These are phyloP conservation scores for Ampelocalamus luodianensis DNA, from an alignment of 176 grass and related monocot genomes.

Conservation along the genomic window DNA sequence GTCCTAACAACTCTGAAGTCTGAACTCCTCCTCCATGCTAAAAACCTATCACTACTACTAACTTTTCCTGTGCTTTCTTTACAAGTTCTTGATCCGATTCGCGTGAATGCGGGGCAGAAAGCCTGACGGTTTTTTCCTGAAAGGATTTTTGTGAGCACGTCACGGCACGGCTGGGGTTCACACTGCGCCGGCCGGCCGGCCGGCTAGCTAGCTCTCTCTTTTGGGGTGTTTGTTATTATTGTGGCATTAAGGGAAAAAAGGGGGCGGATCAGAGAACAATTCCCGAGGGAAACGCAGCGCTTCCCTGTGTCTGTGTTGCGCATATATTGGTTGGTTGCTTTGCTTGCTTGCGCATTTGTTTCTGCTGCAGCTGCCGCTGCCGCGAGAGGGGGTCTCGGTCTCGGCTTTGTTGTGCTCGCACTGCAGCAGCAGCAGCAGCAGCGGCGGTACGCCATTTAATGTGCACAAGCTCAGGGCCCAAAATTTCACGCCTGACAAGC, in stretches of 20 bases:
- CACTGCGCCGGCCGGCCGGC: not conserved
- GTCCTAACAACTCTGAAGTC: not conserved
- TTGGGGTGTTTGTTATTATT: constrained; percentile 39
- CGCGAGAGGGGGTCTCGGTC: constrained; percentile 35
- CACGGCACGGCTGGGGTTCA: constrained; percentile 13
- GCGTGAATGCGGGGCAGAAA: not conserved
- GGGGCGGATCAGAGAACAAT: constrained; percentile 54
- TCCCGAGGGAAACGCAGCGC: constrained; percentile 49
- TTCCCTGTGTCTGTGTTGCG: constrained; percentile 31
- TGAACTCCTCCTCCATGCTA: not conserved
- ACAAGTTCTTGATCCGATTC: not conserved
- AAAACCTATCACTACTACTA: not conserved
- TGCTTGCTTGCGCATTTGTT: constrained; percentile 55
- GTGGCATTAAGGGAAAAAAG: constrained; percentile 38
- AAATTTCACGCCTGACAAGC: constrained; percentile 51
- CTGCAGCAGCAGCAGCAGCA: constrained; percentile 39
- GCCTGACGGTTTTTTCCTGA: not conserved
- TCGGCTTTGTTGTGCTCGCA: constrained; percentile 55
- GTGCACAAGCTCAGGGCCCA: constrained; percentile 34
- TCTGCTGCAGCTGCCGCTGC: constrained; percentile 18
- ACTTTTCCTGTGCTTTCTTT: not conserved
- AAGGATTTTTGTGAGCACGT: not conserved
- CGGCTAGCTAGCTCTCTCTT: constrained; percentile 9
- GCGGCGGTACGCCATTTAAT: constrained; percentile 22
- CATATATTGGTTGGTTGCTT: constrained; percentile 19